A percentile compares a stretch with the other conserved stretches of the same genome.
These are phyloP conservation scores for Aureobasidium namibiae DNA, from an alignment of 2,329 filamentous ascomycete genomes.

Conservation along the genomic window DNA sequence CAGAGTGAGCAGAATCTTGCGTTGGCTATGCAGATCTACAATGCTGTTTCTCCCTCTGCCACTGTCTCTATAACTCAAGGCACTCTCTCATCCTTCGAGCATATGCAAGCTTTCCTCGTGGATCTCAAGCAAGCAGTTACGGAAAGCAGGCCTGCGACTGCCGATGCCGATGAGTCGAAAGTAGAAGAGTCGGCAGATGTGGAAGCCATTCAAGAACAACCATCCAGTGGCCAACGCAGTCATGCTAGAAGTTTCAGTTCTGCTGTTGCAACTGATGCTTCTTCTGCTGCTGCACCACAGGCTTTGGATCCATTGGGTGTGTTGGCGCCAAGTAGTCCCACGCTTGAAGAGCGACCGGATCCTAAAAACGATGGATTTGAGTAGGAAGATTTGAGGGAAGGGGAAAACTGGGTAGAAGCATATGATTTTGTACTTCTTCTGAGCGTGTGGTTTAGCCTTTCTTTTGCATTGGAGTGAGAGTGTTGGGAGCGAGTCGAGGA, in stretches of 20 bases:
- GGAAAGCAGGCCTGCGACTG: conserved; percentile 24
- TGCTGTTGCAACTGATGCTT: background rate
- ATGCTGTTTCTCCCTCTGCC: too few relatives aligned
- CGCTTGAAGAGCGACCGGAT: background rate
- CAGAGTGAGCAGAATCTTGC: conserved; percentile 73
- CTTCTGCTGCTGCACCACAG: background rate
- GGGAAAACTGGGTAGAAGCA: too few relatives aligned
- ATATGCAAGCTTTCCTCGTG: conserved; percentile 56
- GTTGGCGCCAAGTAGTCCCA: conserved; percentile 4
- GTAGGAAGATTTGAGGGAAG: too few relatives aligned
- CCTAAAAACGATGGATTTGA: conserved; percentile 10
- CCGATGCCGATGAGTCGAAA: conserved; percentile 26
- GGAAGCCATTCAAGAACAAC: conserved; percentile 24
- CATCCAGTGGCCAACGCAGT: conserved; percentile 21
- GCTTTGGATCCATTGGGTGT: conserved; percentile 26
- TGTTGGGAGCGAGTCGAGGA: too few relatives aligned
- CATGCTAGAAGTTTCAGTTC: conserved; percentile 38
- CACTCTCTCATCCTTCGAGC: conserved; percentile 30
- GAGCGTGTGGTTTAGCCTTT: too few relatives aligned
- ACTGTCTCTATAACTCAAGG: conserved; percentile 42
- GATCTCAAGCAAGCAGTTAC: conserved; percentile 58
- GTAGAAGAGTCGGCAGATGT: conserved; percentile 28
- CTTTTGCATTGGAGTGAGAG: too few relatives aligned
- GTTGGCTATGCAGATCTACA: conserved; percentile 53
- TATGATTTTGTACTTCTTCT: too few relatives aligned